Evolutionary conservation across 805 yeast genomes (phyloP), one percentile per base, ranked within the genome.

Genomic region (Deakozyma indianensis): DNA sequence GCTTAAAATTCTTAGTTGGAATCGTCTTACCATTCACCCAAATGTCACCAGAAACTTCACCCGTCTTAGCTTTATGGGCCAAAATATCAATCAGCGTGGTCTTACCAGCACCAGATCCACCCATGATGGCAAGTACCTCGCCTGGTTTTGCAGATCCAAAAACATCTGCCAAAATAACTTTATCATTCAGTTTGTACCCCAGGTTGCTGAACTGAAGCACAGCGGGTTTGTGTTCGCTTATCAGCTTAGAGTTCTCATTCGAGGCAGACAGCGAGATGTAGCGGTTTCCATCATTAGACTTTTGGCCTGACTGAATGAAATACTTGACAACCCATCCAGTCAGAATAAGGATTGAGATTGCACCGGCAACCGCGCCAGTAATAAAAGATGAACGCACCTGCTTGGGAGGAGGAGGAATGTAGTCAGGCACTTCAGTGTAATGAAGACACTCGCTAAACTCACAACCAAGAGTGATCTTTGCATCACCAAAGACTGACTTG

Each of bases 41-140:
- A 11, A 90, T 74, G 1, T 66, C 58, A n/a, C 96, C 96, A 1
- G 67, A 53, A 7, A 77, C 71, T 0, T 52, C 50, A 1, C 98
- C 98, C 27, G 78, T 71, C 57, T 90, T 92, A 57, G 78, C 75
- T 58, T 90, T 92, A 42, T 80, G 83, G 0, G 97, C 97, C 46
- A 92, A 66, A 48, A 92, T 87, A 58, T 92, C 98, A 44, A 92
- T 66, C 40, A 92, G 65, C 0, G 98, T 90, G 0, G 98, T 90
- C 59, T 92, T 92, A 44, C 98, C 98, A 14, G 98, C 97, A 43
- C 98, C 98, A 0, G 96, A 88, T 1, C 96, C 96, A 41, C 98
- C 98, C 95, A 92, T 85, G 38, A 92, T 86, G 0, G 98, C 97
- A 59, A 87, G 61, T 50, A 94, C 82, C 59, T 87, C 87, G 32